Evolutionary conservation across 768 basidiomycete genomes (phyloP).

Genomic region (Suillus paluster): DNA sequence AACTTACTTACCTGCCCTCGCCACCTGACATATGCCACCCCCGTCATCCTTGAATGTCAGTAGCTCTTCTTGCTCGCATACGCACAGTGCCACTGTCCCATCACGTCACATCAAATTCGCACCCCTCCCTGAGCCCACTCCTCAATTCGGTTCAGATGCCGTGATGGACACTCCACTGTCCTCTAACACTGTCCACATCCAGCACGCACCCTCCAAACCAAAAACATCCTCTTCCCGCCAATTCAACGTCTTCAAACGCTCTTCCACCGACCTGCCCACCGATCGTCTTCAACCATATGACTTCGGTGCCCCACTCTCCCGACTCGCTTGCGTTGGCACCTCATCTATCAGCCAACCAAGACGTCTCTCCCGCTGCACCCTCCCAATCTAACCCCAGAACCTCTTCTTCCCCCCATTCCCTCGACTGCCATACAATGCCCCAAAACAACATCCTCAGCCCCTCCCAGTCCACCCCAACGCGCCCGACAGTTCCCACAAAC

Average conservation of each 20-base stretch:
- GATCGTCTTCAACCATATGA: not conserved
- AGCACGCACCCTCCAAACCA: not conserved
- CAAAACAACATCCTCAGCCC: conserved; percentile 11
- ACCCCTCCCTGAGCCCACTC: not conserved
- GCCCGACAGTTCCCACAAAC: conserved; percentile 15
- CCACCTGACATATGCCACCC: not conserved
- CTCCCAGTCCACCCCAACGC: conserved; percentile 2
- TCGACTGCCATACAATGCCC: conserved; percentile 25
- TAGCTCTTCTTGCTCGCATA: not conserved
- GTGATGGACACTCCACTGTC: not conserved
- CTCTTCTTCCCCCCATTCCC: conserved; percentile 24
- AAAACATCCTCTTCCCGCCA: not conserved
- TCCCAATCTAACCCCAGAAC: conserved; percentile 11
- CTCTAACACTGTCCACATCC: not conserved
- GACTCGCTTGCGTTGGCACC: not conserved
- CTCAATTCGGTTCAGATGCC: not conserved
- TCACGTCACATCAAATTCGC: not conserved
- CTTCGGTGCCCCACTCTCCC: not conserved
- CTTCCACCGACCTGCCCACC: not conserved
- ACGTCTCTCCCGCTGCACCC: conserved; percentile 1
- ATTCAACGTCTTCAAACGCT: conserved; percentile 5
- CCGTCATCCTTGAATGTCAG: not conserved
- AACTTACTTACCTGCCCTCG: not conserved
- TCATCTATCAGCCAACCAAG: not conserved
- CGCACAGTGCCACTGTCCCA: not conserved